Conservation (phyloP, 2,329 filamentous ascomycete genomes). For the Hirsutella minnesotensis region DNA sequence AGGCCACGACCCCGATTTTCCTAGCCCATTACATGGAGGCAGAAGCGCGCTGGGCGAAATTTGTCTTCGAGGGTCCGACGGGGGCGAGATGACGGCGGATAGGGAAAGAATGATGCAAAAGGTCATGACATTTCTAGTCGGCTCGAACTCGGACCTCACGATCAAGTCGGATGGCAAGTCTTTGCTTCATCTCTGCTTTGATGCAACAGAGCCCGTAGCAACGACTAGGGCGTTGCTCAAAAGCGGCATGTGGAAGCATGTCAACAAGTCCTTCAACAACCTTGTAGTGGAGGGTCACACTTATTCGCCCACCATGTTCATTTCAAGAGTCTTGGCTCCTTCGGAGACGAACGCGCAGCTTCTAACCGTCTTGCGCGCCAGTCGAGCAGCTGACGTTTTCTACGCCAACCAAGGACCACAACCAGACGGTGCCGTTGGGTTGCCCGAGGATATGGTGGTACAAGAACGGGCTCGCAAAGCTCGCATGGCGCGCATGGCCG, state of each 20-base stretch:
- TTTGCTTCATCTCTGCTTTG: conserved; percentile 46
- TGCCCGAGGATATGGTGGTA: conserved; percentile 36
- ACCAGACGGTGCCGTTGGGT: conserved; percentile 38
- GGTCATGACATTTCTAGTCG: conserved; percentile 43
- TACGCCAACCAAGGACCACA: conserved; percentile 42
- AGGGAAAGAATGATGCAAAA: conserved; percentile 44
- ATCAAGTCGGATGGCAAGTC: conserved; percentile 47
- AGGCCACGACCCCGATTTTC: conserved; percentile 53
- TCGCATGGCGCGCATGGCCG: conserved; percentile 29
- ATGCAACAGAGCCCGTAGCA: conserved; percentile 39
- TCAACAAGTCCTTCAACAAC: conserved; percentile 48
- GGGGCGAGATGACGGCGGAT: conserved; percentile 28
- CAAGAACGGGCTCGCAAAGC: conserved; percentile 39
- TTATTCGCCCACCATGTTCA: conserved; percentile 56
- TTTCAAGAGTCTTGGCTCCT: conserved; percentile 31
- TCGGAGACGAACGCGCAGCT: conserved; percentile 29
- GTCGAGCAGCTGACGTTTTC: conserved; percentile 40
- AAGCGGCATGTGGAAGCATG: conserved; percentile 50
- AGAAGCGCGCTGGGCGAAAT: conserved; percentile 53
- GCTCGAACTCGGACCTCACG: conserved; percentile 42
- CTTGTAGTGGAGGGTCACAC: conserved; percentile 40
- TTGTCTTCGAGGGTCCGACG: conserved; percentile 42
- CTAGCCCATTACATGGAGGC: conserved; percentile 48
- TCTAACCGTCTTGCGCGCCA: conserved; percentile 35
- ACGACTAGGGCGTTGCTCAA: conserved; percentile 48